A percentile compares a stretch with the other conserved stretches of the same genome.
These are phyloP conservation scores for Pisolithus albus DNA, from an alignment of 768 basidiomycete species.

Conservation along the genomic window DNA sequence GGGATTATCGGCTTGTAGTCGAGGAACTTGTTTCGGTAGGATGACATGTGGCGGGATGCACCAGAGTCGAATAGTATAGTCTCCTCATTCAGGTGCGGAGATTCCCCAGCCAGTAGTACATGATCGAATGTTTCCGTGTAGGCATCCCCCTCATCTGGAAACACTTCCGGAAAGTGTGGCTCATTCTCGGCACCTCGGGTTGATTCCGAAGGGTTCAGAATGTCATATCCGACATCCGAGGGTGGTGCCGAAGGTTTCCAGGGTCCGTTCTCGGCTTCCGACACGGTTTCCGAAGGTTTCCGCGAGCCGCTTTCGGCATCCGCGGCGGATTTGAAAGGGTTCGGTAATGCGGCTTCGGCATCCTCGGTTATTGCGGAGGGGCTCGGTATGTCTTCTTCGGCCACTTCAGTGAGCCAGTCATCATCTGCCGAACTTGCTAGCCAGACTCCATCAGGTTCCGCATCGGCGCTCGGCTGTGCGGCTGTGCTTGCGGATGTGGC, in stretches of 20 bases:
- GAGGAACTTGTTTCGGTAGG: not conserved
- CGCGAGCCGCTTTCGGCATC: too few species aligned
- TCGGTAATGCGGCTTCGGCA: too few species aligned
- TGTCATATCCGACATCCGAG: too few species aligned
- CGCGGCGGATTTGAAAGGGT: too few species aligned
- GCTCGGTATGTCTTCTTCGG: not conserved
- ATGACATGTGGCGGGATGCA: not conserved
- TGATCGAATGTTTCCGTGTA: not conserved
- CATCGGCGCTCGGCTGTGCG: not conserved
- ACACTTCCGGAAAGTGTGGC: not conserved
- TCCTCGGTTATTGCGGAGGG: too few species aligned
- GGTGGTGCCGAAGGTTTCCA: too few species aligned
- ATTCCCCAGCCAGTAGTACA: not conserved
- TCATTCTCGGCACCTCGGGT: not conserved
- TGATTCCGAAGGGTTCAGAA: too few species aligned
- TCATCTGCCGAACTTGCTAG: not conserved
- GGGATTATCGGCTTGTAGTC: slow-evolving; percentile 9
- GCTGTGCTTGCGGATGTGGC: not conserved
- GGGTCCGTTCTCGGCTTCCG: too few species aligned
- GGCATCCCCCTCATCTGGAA: not conserved
- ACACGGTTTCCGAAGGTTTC: too few species aligned
- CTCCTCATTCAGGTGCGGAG: not conserved
- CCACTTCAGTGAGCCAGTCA: not conserved
- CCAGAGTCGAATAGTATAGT: not conserved
- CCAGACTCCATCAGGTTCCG: slow-evolving; percentile 1